These are phyloP conservation scores for Cryptosporidium felis DNA, from an alignment of 169 alveolate species.

Conservation along the genomic window DNA sequence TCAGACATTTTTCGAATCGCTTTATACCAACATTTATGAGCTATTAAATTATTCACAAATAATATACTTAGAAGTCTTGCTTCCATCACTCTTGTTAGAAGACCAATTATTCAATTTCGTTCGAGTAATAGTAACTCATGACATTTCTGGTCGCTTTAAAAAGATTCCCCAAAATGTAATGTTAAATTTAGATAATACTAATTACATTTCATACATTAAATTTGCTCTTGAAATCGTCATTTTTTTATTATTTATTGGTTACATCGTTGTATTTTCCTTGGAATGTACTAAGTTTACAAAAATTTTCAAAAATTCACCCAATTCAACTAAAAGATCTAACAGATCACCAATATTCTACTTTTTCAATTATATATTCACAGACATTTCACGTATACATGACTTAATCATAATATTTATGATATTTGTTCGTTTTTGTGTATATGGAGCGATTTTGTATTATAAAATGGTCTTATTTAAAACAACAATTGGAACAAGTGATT, in stretches of 20 bases:
- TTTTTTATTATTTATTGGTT: not conserved
- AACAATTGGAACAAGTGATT: not conserved
- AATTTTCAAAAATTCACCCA: conserved; percentile 28
- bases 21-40: not conserved
- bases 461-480: not conserved
- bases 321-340: conserved; percentile 10
- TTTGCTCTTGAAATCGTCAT: conserved; percentile 27
- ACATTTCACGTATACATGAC: conserved; percentile 15
- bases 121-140: not conserved
- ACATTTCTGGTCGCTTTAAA: not conserved
- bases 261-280: conserved; percentile 15
- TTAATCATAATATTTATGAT: conserved; percentile 21
- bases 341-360: conserved; percentile 35
- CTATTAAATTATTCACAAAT: not conserved
- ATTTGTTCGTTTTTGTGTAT: conserved; percentile 8
- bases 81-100: conserved; percentile 26
- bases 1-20: not conserved
- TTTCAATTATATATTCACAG: conserved; percentile 47
- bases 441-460: not conserved
- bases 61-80: conserved; percentile 20
- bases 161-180: conserved; percentile 6
- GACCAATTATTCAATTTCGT: conserved; percentile 28
- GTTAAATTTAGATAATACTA: not conserved
- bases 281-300: conserved; percentile 40
- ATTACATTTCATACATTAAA: not conserved